phyloP scores from a whole-genome alignment of 257 asterid genomes.

The Oldenlandia corymbosa region DNA sequence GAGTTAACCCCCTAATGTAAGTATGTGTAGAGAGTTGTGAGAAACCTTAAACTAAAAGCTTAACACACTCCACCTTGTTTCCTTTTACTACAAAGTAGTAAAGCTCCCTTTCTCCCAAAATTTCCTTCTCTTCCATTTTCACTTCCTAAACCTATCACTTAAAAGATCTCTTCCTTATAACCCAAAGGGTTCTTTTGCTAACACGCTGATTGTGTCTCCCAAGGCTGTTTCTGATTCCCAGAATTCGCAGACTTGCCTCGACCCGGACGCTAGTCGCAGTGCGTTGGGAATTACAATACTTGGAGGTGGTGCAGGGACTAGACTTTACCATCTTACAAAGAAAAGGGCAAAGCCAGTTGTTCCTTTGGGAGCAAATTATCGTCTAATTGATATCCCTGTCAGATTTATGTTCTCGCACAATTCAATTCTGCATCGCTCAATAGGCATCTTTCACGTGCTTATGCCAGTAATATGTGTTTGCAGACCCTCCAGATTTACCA shows the following conservation, averaged over 20 bases:
- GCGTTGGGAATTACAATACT: slow-evolving; percentile 88
- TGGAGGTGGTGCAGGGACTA: slow-evolving; percentile 97
- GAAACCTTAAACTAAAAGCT: too few relatives aligned
- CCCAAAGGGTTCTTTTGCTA: too few relatives aligned
- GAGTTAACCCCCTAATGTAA: too few relatives aligned
- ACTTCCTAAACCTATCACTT: too few relatives aligned
- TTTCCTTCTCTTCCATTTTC: too few relatives aligned
- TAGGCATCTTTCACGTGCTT: slow-evolving; percentile 91
- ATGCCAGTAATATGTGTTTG: slow-evolving; percentile 88
- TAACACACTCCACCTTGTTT: too few relatives aligned
- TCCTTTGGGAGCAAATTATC: slow-evolving; percentile 92
- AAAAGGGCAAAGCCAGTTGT: slow-evolving; percentile 96
- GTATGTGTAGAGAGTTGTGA: too few relatives aligned
- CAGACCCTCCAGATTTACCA: too few relatives aligned
- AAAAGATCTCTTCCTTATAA: too few relatives aligned
- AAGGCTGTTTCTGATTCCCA: slow-evolving; percentile 91
- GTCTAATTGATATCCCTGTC: slow-evolving; percentile 89
- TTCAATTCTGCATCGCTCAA: slow-evolving; percentile 97
- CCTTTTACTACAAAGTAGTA: too few relatives aligned
- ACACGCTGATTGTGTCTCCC: slow-evolving; percentile 63
- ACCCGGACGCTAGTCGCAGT: slow-evolving; percentile 92
- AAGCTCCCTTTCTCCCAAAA: too few relatives aligned
- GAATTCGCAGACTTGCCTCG: slow-evolving; percentile 85
- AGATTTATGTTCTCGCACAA: slow-evolving; percentile 92
- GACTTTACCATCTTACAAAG: slow-evolving; percentile 90